Conservation (phyloP, 2,329 filamentous ascomycete genomes). For the Fusarium sp. region DNA sequence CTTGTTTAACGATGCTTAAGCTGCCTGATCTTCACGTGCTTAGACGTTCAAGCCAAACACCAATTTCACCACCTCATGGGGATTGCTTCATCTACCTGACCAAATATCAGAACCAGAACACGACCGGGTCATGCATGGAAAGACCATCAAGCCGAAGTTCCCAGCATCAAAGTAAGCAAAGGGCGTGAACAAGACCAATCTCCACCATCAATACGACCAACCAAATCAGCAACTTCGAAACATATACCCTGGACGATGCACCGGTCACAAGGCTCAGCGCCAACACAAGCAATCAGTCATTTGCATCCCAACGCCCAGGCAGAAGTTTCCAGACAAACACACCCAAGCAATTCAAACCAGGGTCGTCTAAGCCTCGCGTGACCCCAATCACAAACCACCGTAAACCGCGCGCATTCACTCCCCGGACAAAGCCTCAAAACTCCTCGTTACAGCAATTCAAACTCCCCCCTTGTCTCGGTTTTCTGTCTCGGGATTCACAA, state of each 20-base stretch:
- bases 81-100: too few relatives aligned
- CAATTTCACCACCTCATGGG: neutral
- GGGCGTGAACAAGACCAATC: neutral
- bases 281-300: constrained; percentile 19
- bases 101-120: neutral
- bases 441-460: neutral
- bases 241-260: constrained; percentile 19
- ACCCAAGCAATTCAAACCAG: constrained; percentile 4
- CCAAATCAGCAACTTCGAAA: constrained; percentile 4
- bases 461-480: constrained; percentile 11
- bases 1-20: neutral
- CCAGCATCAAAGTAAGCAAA: neutral
- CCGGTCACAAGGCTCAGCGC: constrained; percentile 20
- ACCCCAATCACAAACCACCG: constrained; percentile 23
- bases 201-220: constrained; percentile 7
- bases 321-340: constrained; percentile 5
- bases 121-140: neutral
- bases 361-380: constrained; percentile 7
- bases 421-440: constrained; percentile 2
- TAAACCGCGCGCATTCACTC: neutral
- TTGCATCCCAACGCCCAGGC: constrained; percentile 5
- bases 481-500: constrained; percentile 14
- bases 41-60: neutral
- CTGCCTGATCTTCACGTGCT: neutral
- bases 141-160: neutral